phyloP scores from a whole-genome alignment of 139 green algal species.

The Chlorella sp. region DNA sequence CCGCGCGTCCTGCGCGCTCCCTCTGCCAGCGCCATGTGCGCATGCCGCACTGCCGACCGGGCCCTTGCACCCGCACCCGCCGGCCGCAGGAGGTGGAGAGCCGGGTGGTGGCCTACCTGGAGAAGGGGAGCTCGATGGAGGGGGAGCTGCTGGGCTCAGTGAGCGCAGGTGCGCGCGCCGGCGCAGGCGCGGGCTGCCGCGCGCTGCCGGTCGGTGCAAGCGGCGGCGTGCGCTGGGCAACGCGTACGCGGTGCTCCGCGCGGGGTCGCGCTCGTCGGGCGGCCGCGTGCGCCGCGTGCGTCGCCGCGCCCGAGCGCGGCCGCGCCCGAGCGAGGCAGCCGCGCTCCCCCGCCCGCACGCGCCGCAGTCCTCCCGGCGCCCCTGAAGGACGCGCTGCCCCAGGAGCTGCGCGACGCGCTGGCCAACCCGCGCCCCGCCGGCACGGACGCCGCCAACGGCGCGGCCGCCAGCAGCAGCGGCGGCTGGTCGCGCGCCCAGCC shows the following conservation, averaged over 20 bases:
- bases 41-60: background rate
- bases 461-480: background rate
- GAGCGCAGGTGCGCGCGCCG: too few relatives aligned
- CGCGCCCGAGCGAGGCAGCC: too few relatives aligned
- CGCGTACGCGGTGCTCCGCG: too few relatives aligned
- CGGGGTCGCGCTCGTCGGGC: too few relatives aligned
- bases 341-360: too few relatives aligned
- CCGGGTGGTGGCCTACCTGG: conserved; percentile 54
- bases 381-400: conserved; percentile 42
- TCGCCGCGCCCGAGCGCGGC: too few relatives aligned
- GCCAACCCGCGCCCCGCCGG: conserved; percentile 9
- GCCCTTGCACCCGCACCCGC: conserved; percentile 4
- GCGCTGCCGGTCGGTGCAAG: too few relatives aligned
- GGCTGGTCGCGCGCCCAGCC: background rate
- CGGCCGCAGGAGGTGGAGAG: conserved; percentile 59
- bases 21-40: background rate
- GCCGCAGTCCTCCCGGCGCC: conserved; percentile 56
- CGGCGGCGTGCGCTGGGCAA: too few relatives aligned
- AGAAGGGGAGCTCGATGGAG: conserved; percentile 61
- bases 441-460: background rate
- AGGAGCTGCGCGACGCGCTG: conserved; percentile 12
- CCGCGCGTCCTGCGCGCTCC: background rate
- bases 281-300: too few relatives aligned
- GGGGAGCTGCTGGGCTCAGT: conserved; percentile 62
- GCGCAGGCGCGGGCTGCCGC: too few relatives aligned